These are phyloP conservation scores for Boeremia exigua DNA, from an alignment of 2,329 filamentous ascomycete species.

Conservation along the genomic window DNA sequence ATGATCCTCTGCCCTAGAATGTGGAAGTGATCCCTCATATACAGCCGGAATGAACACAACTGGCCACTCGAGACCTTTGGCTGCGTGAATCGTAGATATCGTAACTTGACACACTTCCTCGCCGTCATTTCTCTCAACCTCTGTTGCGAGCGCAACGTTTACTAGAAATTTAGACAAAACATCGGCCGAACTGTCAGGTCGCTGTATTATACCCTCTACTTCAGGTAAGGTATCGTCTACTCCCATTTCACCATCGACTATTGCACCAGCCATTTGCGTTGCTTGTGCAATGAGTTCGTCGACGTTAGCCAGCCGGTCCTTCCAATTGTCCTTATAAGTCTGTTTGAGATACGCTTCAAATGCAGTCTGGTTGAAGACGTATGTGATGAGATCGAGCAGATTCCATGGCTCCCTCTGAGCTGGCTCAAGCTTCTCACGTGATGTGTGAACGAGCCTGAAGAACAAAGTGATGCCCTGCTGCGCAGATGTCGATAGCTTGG, in stretches of 20 bases:
- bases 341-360: constrained; percentile 77
- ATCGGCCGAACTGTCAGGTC: constrained; percentile 61
- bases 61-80: constrained; percentile 96
- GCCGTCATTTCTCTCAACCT: constrained; percentile 69
- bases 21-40: constrained; percentile 89
- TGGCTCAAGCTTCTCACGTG: constrained; percentile 60
- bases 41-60: constrained; percentile 90
- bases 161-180: constrained; percentile 81
- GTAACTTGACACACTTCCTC: constrained; percentile 71
- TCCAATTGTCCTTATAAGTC: constrained; percentile 68
- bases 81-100: constrained; percentile 94
- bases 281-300: constrained; percentile 86
- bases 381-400: constrained; percentile 59
- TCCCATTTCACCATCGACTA: constrained; percentile 49
- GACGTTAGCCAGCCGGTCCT: constrained; percentile 84
- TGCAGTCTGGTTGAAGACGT: constrained; percentile 68
- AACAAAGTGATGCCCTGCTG: constrained; percentile 65
- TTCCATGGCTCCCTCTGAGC: constrained; percentile 47
- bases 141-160: constrained; percentile 78
- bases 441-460: constrained; percentile 65
- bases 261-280: constrained; percentile 66
- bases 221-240: constrained; percentile 63
- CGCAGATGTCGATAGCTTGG: constrained; percentile 62
- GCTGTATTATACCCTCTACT: constrained; percentile 74
- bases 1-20: constrained; percentile 81